phyloP scores from a whole-genome alignment of 2,329 filamentous ascomycete species.

The Phialophora macrospora region DNA sequence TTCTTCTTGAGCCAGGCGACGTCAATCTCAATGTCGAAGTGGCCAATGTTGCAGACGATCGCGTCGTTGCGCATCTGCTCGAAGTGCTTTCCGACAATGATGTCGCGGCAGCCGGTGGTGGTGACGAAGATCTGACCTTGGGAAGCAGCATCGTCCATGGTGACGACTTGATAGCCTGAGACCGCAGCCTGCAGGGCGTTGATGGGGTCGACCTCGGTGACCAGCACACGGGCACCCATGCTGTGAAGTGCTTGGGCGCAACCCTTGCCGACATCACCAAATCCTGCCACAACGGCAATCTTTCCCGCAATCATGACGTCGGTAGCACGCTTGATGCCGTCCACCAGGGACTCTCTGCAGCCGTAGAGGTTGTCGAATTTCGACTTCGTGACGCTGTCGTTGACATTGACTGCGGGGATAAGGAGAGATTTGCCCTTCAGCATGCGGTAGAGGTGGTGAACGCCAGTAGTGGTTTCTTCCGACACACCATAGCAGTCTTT shows the following conservation, averaged over 20 bases:
- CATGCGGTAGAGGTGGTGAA: constrained; percentile 99
- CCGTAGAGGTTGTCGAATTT: constrained; percentile 99
- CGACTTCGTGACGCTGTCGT: constrained; percentile 99
- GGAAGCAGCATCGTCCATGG: constrained; percentile 94
- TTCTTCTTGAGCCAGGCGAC: constrained; percentile 99
- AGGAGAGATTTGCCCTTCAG: constrained; percentile 88
- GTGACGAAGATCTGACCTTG: constrained; percentile 98
- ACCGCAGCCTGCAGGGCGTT: constrained; percentile 99
- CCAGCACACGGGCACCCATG: constrained; percentile 95
- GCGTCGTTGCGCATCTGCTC: constrained; percentile 95
- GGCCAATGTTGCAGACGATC: constrained; percentile 99
- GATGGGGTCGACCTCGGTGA: constrained; percentile 98
- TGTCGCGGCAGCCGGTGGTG: constrained; percentile 98
- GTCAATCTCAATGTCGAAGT: constrained; percentile 99
- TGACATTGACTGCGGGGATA: constrained; percentile 97
- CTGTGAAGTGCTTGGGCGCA: constrained; percentile 93
- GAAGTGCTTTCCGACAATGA: constrained; percentile 90
- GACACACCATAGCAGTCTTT: constrained; percentile 98
- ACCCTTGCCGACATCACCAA: constrained; percentile 98
- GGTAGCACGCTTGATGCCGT: constrained; percentile 99
- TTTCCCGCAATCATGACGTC: constrained; percentile 99
- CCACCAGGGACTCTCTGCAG: constrained; percentile 97
- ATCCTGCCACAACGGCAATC: constrained; percentile 95
- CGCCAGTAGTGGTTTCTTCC: constrained; percentile 99
- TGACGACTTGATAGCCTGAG: constrained; percentile 93